Base-by-base conservation (phyloP, 2,329 filamentous ascomycete species). In the Pseudogymnoascus sp. region DNA sequence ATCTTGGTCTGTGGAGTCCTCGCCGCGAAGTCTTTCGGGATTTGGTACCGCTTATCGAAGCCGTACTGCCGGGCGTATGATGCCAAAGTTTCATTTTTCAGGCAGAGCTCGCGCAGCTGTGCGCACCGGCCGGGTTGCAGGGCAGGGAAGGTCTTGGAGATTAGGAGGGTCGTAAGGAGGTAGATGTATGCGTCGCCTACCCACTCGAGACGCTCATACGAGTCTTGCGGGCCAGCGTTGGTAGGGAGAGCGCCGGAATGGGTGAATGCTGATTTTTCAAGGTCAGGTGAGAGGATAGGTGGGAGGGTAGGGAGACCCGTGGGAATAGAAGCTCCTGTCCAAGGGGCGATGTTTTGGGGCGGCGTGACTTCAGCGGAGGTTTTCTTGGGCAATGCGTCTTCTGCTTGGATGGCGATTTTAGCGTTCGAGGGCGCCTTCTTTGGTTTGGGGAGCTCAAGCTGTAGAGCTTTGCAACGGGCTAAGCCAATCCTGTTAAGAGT, bases 111-210 rank as follows among this genome's bases (percentile, higher is more conserved):
- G 60, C 93, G 87, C 16, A 95, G 77, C 67, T 92, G 89, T 8
- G 89, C 87, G 69, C 87, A 85, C 65, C 86, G 83, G 2, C 92
- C 92, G 0, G 89, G 81, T 0, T 84, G 73, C 8, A 91, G 78
- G 11, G 81, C 76, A 0, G 82, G 81, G 70, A 93, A 95, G 7
- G 85, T 89, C 64, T 86, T 79, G 74, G 86, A 90, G 65, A 97
- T 89, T 61, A 96, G 81, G 16, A 85, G 83, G 0, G 89, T 87
- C 5, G 92, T 85, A 56, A 92, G 85, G 61, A 92, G 77, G 71
- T 96, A 89, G 61, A 96, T 79, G 69, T 93, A 93, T 18, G 90
- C 89, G 73, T 97, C 93, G 5, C 93, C 93, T 6, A 96, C 81
- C 77, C 93, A 92, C 75, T 97, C 93, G 5, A 97, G 84, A 16